Evolutionary conservation across 2,329 filamentous ascomycete genomes (phyloP).

Genomic region (Juglanconis oblonga): DNA sequence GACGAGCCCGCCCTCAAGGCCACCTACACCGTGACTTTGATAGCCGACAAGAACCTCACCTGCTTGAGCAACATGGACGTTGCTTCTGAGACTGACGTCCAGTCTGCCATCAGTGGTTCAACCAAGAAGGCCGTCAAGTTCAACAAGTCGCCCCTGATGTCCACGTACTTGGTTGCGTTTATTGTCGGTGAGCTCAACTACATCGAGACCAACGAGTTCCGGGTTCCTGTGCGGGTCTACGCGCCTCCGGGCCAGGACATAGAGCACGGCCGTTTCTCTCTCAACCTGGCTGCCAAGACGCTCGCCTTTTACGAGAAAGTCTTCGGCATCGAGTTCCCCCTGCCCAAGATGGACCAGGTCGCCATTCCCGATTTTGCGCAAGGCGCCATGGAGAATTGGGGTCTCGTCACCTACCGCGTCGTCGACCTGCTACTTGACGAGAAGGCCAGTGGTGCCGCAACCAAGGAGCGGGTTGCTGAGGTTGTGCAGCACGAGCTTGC

Average conservation of each 20-base stretch:
- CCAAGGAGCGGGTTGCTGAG: conserved; percentile 90
- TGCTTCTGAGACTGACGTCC: conserved; percentile 70
- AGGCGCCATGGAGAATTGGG: conserved; percentile 99
- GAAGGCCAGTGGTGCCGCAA: conserved; percentile 82
- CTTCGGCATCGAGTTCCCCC: conserved; percentile 80
- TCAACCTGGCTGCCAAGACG: conserved; percentile 84
- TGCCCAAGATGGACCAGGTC: conserved; percentile 96
- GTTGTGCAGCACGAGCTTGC: conserved; percentile 95
- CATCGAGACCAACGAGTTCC: conserved; percentile 88
- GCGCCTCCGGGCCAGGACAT: conserved; percentile 87
- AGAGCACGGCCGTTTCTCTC: conserved; percentile 85
- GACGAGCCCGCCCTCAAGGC: conserved; percentile 95
- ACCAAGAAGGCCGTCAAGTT: conserved; percentile 86
- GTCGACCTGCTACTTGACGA: conserved; percentile 90
- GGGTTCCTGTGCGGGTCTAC: conserved; percentile 90
- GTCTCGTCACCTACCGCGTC: conserved; percentile 89
- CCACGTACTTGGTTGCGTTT: conserved; percentile 91
- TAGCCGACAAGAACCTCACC: conserved; percentile 86
- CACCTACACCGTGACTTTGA: conserved; percentile 83
- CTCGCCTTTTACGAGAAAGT: conserved; percentile 94
- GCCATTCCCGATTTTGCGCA: conserved; percentile 95
- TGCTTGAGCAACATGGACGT: conserved; percentile 98
- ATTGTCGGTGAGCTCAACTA: conserved; percentile 92
- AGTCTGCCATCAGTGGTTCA: conserved; percentile 58
- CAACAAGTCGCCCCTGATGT: conserved; percentile 91